Base-by-base conservation (phyloP, 140 eudicot species). In the Erigeron philadelphicus region DNA sequence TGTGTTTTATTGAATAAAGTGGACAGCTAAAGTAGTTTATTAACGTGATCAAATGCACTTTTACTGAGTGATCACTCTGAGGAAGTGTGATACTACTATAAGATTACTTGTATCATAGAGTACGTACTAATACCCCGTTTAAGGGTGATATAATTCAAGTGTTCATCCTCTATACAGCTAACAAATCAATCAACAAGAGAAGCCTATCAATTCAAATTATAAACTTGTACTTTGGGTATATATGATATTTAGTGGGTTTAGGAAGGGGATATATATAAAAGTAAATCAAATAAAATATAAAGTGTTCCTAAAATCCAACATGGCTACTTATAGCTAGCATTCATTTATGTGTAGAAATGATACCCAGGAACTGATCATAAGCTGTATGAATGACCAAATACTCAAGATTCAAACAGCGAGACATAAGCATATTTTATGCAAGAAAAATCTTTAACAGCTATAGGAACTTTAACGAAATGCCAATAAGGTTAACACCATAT, bases 31-130 rank as follows among this genome's bases (percentile, higher is more conserved):
- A 60, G 44, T 35, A 60, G 65, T 50, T 13, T 7, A 8, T 50
- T 50, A 15, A 50, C 7, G 56, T 38, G 17, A 25, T 48, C 38
- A 2, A 40, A 52, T 68, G 52, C 40, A 40, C 17, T 52, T 68
- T 52, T 40, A 1, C 38, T 67, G 61, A 67, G 42, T 70, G 8
- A 55, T 12, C 45, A 42, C 65, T 55, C 41, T 12, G 43, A 69
- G 41, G 21, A 52, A 69, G 19, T 70, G 74, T 35, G 62, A 16
- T 38, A 35, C 62, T n/a, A 31, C 21, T 21, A 70, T 44, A 58
- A 42, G 23, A n/a, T 2, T 23, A 60, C 58, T 60, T 46, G 68
- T 19, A 60, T 71, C 43, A 48, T n/a, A 49, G 41, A 52, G 40
- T 50, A 53, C 19, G 18, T 19, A 31, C 44, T 42, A 60, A 31